Base-by-base conservation (phyloP, 83 land plant genomes). In the Diphasiastrum complanatum region DNA sequence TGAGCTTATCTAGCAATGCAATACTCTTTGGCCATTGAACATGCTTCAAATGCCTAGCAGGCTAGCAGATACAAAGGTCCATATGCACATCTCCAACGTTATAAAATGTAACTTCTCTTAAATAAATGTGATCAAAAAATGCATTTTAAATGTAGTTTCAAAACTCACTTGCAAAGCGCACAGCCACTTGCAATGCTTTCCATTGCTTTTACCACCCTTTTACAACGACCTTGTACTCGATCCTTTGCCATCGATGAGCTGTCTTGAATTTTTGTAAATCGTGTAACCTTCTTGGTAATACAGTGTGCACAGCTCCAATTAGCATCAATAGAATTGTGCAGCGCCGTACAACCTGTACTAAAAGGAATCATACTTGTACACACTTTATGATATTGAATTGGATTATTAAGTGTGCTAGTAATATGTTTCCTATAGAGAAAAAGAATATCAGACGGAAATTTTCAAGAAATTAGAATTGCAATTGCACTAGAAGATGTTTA, bases 311-410 rank as follows among this genome's bases (percentile, higher is more conserved):
- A 67, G 23, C 30, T 56, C 41, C 65, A 67, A 12, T 47, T 51
- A 59, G 52, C 70, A 10, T 11, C 38, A 28, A 63, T 25, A 0
- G 35, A 31, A 30, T 31, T 46, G 20, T 4, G 30, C 32, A 43
- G 49, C 29, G 63, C 70, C 12, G 30, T 4, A 59, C 70, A 67
- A 18, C 52, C 70, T 67, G 70, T n/a, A 18, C 14, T n/a, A 10
- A 16, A 50, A 24, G 14, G 22, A 50, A 50, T 16, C 0, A n/a
- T n/a, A n/a, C n/a, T n/a, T n/a, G n/a, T n/a, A n/a, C n/a, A n/a
- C n/a, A n/a, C n/a, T n/a, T n/a, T n/a, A n/a, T n/a, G n/a, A n/a
- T n/a, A n/a, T n/a, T n/a, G n/a, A n/a, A n/a, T n/a, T n/a, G n/a
- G n/a, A n/a, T n/a, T n/a, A n/a, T n/a, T n/a, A n/a, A n/a, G n/a